phyloP scores from a whole-genome alignment of 1,139 yeast genomes.

The Blastobotrys persicus region DNA sequence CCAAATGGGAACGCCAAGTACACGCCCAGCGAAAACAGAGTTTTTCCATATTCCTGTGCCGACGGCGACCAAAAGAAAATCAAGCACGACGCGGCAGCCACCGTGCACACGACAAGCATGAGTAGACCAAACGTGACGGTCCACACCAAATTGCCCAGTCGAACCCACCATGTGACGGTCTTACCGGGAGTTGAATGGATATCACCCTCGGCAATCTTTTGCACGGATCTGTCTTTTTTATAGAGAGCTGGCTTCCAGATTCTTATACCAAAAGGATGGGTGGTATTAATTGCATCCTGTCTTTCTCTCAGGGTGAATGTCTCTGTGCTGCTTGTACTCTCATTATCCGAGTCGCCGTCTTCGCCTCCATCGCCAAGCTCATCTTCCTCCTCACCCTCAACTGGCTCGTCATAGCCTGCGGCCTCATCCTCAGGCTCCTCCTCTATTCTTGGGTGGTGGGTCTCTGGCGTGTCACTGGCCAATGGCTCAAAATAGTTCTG shows the following conservation, averaged over 20 bases:
- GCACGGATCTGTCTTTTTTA: slow-evolving; percentile 89
- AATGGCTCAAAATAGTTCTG: neutral
- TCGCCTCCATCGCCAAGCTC: slow-evolving; percentile 20
- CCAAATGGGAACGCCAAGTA: slow-evolving; percentile 88
- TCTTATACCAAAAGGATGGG: slow-evolving; percentile 97
- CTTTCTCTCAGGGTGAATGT: slow-evolving; percentile 88
- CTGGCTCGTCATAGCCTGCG: slow-evolving; percentile 14
- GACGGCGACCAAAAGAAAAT: slow-evolving; percentile 39
- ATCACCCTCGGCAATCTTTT: slow-evolving; percentile 87
- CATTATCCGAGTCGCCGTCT: slow-evolving; percentile 33
- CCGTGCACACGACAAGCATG: slow-evolving; percentile 54
- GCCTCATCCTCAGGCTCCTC: slow-evolving; percentile 16
- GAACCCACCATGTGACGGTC: slow-evolving; percentile 61
- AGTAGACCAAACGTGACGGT: slow-evolving; percentile 65
- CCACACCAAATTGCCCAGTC: slow-evolving; percentile 77
- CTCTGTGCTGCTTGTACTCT: slow-evolving; percentile 51
- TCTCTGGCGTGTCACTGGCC: neutral
- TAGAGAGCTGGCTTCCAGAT: slow-evolving; percentile 98
- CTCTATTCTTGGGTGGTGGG: slow-evolving; percentile 19
- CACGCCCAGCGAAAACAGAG: slow-evolving; percentile 61
- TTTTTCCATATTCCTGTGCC: slow-evolving; percentile 56
- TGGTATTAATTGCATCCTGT: slow-evolving; percentile 92
- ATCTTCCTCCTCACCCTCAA: slow-evolving; percentile 18
- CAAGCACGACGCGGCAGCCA: slow-evolving; percentile 48
- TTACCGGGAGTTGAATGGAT: slow-evolving; percentile 71